phyloP scores from a whole-genome alignment of 306 rosid species.

The Quercus rubra region DNA sequence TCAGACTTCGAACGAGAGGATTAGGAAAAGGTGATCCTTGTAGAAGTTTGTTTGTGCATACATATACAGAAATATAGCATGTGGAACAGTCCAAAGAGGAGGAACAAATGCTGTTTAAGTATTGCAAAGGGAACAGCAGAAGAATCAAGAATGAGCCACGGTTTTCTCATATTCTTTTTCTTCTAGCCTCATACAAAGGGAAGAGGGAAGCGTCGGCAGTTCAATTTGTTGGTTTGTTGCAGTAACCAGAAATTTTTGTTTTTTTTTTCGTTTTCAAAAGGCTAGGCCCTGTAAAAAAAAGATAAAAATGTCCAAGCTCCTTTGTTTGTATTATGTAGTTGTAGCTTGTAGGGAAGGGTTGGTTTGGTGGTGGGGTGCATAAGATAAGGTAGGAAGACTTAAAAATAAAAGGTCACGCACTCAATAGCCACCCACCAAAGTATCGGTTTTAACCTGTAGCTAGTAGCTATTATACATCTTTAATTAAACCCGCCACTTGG shows the following conservation, averaged over 20 bases:
- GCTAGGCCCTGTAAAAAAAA: constrained; percentile 26
- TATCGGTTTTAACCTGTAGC: constrained; percentile 12
- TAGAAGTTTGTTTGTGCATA: no score
- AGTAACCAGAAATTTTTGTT: constrained; percentile 16
- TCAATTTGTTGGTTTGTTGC: constrained; percentile 36
- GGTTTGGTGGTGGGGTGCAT: constrained; percentile 57
- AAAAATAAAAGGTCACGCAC: constrained; percentile 7
- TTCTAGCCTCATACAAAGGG: constrained; percentile 10
- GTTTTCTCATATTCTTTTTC: constrained; percentile 25
- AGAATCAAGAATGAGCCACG: constrained; percentile 21
- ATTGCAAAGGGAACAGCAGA: background rate
- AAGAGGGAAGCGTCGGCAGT: constrained; percentile 39
- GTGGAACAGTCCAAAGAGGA: no score
- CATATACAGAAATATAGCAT: no score
- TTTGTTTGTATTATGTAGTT: constrained; percentile 42
- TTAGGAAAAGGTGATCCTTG: no score
- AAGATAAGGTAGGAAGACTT: constrained; percentile 34
- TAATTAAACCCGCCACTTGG: background rate
- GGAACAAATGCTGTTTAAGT: no score
- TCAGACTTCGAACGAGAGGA: no score
- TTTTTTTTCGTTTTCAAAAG: no score
- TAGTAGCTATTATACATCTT: background rate
- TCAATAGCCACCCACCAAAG: constrained; percentile 1
- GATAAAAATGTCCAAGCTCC: constrained; percentile 19
- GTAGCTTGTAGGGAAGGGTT: constrained; percentile 8